Conservation (phyloP, 139 green algal species). For the Chlorella sp. region DNA sequence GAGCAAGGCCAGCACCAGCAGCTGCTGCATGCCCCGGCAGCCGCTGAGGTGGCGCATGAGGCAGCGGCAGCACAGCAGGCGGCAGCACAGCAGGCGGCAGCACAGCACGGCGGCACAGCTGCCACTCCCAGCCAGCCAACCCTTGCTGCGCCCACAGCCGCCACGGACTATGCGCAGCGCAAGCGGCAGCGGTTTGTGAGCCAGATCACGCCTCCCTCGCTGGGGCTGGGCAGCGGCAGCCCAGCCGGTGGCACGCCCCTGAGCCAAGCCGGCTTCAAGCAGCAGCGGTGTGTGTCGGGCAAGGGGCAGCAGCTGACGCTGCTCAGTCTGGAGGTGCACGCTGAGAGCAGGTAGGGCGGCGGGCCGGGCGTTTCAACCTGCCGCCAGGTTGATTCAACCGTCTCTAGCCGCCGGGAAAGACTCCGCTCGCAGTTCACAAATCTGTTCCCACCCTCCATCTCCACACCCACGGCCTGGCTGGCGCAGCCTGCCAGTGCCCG, state of each 20-base stretch:
- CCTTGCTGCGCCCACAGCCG: background rate
- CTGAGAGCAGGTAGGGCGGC: constrained; percentile 57
- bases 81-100: background rate
- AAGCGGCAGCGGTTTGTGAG: constrained; percentile 1
- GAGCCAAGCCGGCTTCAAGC: constrained; percentile 83
- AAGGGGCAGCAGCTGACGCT: constrained; percentile 82
- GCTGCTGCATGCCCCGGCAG: background rate
- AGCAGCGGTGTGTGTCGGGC: constrained; percentile 43
- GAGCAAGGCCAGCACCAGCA: constrained; percentile 19
- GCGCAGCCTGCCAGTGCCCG: no score
- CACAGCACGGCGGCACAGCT: background rate
- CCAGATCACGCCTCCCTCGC: constrained; percentile 55
- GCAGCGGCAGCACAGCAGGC: background rate
- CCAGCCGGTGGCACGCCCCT: constrained; percentile 60
- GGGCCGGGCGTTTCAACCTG: no score
- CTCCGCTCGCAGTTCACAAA: no score
- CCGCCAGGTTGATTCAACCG: no score
- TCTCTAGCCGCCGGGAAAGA: no score
- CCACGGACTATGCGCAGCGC: background rate
- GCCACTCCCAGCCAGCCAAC: background rate
- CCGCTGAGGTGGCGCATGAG: background rate
- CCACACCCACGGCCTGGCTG: no score
- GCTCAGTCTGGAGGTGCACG: constrained; percentile 84
- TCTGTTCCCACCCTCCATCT: no score
- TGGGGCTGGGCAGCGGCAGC: background rate